Conservation (phyloP, 2,329 filamentous ascomycete genomes). For the Scedosporium apiospermum region DNA sequence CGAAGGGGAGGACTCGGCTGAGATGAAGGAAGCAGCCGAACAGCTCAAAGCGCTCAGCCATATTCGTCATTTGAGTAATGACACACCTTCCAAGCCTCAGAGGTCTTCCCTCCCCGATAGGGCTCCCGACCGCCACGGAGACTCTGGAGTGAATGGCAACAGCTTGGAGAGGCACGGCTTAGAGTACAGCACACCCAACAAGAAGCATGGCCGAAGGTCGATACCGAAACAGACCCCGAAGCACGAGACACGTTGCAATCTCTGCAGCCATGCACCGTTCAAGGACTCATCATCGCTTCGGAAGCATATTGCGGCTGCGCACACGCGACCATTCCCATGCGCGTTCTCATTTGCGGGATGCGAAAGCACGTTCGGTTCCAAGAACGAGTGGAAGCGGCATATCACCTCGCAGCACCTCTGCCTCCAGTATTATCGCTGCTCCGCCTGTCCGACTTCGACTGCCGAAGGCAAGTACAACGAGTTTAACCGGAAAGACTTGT, state of each 20-base stretch:
- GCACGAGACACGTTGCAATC: constrained; percentile 50
- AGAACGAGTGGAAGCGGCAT: constrained; percentile 98
- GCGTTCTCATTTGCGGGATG: constrained; percentile 82
- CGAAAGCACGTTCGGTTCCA: constrained; percentile 73
- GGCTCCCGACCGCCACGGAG: constrained; percentile 20
- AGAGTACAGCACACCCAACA: constrained; percentile 13
- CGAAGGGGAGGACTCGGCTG: constrained; percentile 52
- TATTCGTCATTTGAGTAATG: constrained; percentile 45
- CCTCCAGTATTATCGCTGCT: constrained; percentile 55
- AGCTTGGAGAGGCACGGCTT: background rate
- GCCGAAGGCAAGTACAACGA: constrained; percentile 52
- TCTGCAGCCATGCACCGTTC: constrained; percentile 56
- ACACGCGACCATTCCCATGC: constrained; percentile 71
- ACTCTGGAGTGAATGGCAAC: constrained; percentile 6
- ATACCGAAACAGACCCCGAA: constrained; percentile 39
- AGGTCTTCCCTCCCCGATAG: constrained; percentile 26
- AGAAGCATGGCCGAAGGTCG: constrained; percentile 27
- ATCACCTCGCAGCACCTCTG: constrained; percentile 83
- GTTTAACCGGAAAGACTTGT: constrained; percentile 94
- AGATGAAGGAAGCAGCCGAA: constrained; percentile 60
- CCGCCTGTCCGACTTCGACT: constrained; percentile 44
- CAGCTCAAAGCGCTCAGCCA: constrained; percentile 58
- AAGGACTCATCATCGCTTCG: constrained; percentile 57
- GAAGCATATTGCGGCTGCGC: constrained; percentile 59
- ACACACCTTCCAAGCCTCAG: constrained; percentile 16